Conservation (phyloP, 495 filamentous ascomycete species). For the Lepidopterella palustris region DNA sequence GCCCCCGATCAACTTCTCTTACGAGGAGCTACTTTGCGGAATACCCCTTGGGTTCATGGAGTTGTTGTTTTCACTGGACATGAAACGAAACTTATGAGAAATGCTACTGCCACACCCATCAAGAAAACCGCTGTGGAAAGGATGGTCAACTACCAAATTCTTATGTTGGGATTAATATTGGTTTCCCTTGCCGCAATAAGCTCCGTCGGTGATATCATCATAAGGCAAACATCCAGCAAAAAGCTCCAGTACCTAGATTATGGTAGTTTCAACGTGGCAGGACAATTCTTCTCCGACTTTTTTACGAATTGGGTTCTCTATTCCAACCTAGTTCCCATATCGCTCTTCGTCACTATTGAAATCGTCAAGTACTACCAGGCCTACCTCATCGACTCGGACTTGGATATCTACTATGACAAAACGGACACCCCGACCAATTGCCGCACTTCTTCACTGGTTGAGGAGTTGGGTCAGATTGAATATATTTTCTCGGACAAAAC, state of each 20-base stretch:
- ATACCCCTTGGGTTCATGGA: slow-evolving; percentile 97
- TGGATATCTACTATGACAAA: slow-evolving; percentile 96
- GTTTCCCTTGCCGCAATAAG: slow-evolving; percentile 78
- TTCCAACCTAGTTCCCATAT: slow-evolving; percentile 93
- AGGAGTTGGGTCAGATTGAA: slow-evolving; percentile 96
- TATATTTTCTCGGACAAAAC: slow-evolving; percentile 99
- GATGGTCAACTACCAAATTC: slow-evolving; percentile 86
- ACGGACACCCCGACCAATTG: slow-evolving; percentile 95
- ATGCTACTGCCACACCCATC: slow-evolving; percentile 94
- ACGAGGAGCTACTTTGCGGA: slow-evolving; percentile 87
- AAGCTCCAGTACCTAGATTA: slow-evolving; percentile 68
- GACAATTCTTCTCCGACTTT: slow-evolving; percentile 88
- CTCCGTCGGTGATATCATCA: slow-evolving; percentile 83
- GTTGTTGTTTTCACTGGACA: slow-evolving; percentile 97
- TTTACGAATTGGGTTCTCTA: slow-evolving; percentile 99
- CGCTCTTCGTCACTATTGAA: slow-evolving; percentile 95
- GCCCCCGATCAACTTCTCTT: slow-evolving; percentile 80
- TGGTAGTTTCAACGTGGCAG: slow-evolving; percentile 51
- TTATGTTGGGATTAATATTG: slow-evolving; percentile 81
- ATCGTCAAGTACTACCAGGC: slow-evolving; percentile 97
- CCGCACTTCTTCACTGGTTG: slow-evolving; percentile 90
- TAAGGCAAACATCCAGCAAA: slow-evolving; percentile 52
- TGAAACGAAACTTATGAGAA: slow-evolving; percentile 98
- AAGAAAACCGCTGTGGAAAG: slow-evolving; percentile 94
- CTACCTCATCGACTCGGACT: slow-evolving; percentile 92